Evolutionary conservation across 371 early-diverging fungal species (phyloP), one percentile per base, ranked within the genome.

Genomic region (Lichtheimia hyalospora): DNA sequence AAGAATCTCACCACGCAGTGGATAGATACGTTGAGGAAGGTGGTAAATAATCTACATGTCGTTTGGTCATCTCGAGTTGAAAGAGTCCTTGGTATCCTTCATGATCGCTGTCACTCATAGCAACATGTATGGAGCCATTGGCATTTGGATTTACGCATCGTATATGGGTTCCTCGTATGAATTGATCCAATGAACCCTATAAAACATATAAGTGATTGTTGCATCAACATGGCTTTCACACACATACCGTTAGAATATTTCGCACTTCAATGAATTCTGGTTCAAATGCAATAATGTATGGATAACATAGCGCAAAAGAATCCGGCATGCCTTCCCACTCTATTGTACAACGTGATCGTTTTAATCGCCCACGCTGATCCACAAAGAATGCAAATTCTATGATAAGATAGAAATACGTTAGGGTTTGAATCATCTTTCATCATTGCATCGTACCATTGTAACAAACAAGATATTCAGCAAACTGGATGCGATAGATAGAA

Each of bases 331-430:
- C 80, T 54, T 78, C 83, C 86, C 83, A 85, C 42, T 68, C 70
- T 39, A 76, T 69, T 7, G 60, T 60, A 25, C 58, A 43, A 34
- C 67, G 70, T 24, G 72, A 57, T 51, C 60, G 62, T 18, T 70
- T 67, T 23, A 68, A 57, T 13, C 78, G 54, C 4, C 78, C 78
- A 41, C 73, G 63, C 67, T 89, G 88, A 74, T 96, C 90, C 34
- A 96, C 93, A 61, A 88, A 94, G 67, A 96, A 96, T 1, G 87
- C 93, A 80, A 93, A 93, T 68, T 94, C 94, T 73, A 89, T 84
- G n/a, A n/a, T n/a, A n/a, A n/a, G n/a, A n/a, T n/a, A n/a, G n/a
- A n/a, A n/a, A n/a, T n/a, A n/a, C n/a, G n/a, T n/a, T n/a, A n/a
- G n/a, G n/a, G n/a, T n/a, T n/a, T n/a, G n/a, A n/a, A 27, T 27